Percentiles rank a stretch among this genome's conserved stretches.
These are phyloP conservation scores for Salvia miltiorrhiza DNA, from an alignment of 257 asterid genomes.

Conservation along the genomic window DNA sequence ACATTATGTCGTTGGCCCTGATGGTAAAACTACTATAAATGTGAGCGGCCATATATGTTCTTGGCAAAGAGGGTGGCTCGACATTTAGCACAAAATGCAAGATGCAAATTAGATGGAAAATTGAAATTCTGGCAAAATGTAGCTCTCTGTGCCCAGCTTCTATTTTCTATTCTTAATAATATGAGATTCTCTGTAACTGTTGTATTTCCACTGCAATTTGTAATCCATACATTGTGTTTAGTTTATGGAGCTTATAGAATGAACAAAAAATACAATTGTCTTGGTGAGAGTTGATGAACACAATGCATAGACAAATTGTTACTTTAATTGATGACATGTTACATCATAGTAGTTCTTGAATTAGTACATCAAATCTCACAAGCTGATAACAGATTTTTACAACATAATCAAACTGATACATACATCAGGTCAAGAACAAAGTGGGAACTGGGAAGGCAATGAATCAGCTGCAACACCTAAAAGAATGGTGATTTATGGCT, in stretches of 20 bases:
- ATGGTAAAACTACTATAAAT: slow-evolving; percentile 41
- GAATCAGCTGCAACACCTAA: slow-evolving; percentile 28
- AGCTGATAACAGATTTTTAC: slow-evolving; percentile 31
- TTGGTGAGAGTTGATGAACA: neutral
- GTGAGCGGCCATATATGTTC: slow-evolving; percentile 25
- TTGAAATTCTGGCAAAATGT: neutral
- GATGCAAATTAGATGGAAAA: neutral
- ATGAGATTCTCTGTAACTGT: neutral
- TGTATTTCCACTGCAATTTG: neutral
- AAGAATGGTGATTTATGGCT: slow-evolving; percentile 16
- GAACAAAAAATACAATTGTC: neutral
- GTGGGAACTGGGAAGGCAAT: neutral
- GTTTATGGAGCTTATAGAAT: neutral
- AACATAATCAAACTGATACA: slow-evolving; percentile 44
- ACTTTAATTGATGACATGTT: slow-evolving; percentile 22
- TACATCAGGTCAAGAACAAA: slow-evolving; percentile 35
- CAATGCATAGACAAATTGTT: slow-evolving; percentile 1
- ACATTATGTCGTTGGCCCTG: slow-evolving; percentile 42
- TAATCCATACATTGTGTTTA: neutral
- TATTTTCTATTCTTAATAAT: neutral
- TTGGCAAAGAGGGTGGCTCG: slow-evolving; percentile 65
- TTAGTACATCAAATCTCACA: slow-evolving; percentile 22
- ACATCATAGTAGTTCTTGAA: slow-evolving; percentile 31
- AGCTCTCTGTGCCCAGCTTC: neutral
- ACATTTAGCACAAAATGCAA: slow-evolving; percentile 14